Conservation (phyloP, 805 yeast genomes). For the Cyberlindnera sargentensis region DNA sequence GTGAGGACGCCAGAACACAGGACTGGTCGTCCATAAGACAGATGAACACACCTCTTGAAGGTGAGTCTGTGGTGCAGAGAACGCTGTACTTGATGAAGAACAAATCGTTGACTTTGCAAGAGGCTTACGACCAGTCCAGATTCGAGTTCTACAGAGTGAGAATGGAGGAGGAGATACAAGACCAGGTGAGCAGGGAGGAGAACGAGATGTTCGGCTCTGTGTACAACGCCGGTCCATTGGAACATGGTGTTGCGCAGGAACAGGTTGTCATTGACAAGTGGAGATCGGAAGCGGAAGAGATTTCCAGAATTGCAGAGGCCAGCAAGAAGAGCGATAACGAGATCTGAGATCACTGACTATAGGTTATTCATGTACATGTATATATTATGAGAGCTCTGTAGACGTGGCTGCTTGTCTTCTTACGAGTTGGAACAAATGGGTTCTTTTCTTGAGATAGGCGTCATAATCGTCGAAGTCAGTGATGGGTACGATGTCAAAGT, state of each 20-base stretch:
- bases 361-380: background rate
- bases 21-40: slow-evolving; percentile 84
- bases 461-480: slow-evolving; percentile 29
- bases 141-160: slow-evolving; percentile 83
- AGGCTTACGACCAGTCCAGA: slow-evolving; percentile 81
- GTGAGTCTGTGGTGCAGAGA: slow-evolving; percentile 82
- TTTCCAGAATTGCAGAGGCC: slow-evolving; percentile 32
- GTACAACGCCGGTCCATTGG: slow-evolving; percentile 53
- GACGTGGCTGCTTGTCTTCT: slow-evolving; percentile 15
- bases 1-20: slow-evolving; percentile 40
- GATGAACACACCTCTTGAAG: slow-evolving; percentile 67
- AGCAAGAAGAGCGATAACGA: background rate
- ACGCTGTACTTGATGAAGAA: slow-evolving; percentile 46
- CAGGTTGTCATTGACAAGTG: slow-evolving; percentile 64
- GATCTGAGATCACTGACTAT: background rate
- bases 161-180: slow-evolving; percentile 74
- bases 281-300: slow-evolving; percentile 61
- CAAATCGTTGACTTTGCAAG: slow-evolving; percentile 29
- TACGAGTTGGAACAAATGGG: slow-evolving; percentile 33
- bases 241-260: slow-evolving; percentile 65
- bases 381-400: background rate
- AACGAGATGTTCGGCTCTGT: slow-evolving; percentile 79
- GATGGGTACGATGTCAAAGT: slow-evolving; percentile 26
- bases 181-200: slow-evolving; percentile 72
- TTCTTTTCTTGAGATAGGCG: slow-evolving; percentile 31